Base-by-base conservation (phyloP, 2,329 filamentous ascomycete species). In the Verticillium longisporum region DNA sequence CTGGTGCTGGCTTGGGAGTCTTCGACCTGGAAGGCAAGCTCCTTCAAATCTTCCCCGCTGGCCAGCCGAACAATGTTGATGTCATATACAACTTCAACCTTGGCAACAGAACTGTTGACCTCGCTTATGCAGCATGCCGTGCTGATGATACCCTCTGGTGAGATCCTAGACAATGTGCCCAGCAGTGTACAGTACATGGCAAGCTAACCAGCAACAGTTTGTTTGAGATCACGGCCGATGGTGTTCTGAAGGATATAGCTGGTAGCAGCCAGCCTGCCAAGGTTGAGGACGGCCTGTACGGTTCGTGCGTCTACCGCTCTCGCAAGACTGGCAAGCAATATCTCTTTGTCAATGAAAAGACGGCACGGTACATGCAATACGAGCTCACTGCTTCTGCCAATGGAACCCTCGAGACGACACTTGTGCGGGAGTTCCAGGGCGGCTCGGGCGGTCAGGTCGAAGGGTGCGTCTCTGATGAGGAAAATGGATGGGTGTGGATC, bases 301-400 rank as follows among this genome's bases (percentile, higher is more conserved):
- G 81, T 15, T 83, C 80, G 6, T 84, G 78, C 63, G 76, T 75
- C 32, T 84, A 83, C 68, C 77, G 69, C 14, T 84, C 82, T 1
- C 72, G 68, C 6, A 77, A 68, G 36, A 77, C 75, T 0, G 75
- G 74, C 31, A 81, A 78, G 64, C 78, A 82, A 45, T 83, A 82
- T 61, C 75, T 84, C 26, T 83, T 83, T 58, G 80, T 83, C 62
- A 84, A 84, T 64, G 77, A 78, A 58, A 84, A 84, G 63, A 75
- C 78, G 0, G 78, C 80, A 1, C 71, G 78, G n/a, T 83, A 83
- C 63, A 76, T 83, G 0, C 81, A 84, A 65, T 83, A 80, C 62
- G 79, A 82, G 61, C 69, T 84, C 1, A 75, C 76, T 0, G 71
- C 77, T 0, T 72, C 72, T 4, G 36, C 70, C 3, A 70, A 79